phyloP scores from a whole-genome alignment of 2,329 filamentous ascomycete species.

The Pseudogymnoascus sp. region DNA sequence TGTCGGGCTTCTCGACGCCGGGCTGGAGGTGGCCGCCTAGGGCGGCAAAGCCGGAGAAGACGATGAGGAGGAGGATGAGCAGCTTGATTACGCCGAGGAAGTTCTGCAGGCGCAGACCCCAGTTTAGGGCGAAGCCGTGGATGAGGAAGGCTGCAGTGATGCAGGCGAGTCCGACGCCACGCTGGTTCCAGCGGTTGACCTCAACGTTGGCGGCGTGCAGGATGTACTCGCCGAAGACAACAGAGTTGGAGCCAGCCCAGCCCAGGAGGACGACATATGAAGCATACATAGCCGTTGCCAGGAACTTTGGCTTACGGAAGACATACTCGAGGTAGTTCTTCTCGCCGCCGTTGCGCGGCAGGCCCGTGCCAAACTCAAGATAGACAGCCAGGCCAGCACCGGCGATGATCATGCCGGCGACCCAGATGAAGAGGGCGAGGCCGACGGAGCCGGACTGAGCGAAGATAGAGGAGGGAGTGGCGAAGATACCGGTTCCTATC shows the following conservation, averaged over 20 bases:
- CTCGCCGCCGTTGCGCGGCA: conserved; percentile 56
- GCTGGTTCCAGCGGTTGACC: conserved; percentile 57
- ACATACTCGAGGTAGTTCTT: conserved; percentile 61
- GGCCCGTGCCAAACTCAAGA: conserved; percentile 56
- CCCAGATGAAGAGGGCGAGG: conserved; percentile 54
- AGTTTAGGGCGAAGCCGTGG: conserved; percentile 54
- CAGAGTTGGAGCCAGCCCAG: conserved; percentile 58
- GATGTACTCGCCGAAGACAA: conserved; percentile 64
- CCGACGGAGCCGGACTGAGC: conserved; percentile 51
- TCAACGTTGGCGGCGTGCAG: conserved; percentile 55
- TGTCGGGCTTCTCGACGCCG: conserved; percentile 50
- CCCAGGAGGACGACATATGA: conserved; percentile 55
- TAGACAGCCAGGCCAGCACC: conserved; percentile 55
- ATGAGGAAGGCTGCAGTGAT: conserved; percentile 57
- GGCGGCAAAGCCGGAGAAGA: conserved; percentile 52
- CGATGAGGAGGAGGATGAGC: conserved; percentile 55
- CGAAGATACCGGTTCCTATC: conserved; percentile 60
- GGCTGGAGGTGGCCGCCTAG: conserved; percentile 47
- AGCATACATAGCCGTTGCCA: conserved; percentile 51
- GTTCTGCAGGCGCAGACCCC: conserved; percentile 61
- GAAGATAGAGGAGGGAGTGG: conserved; percentile 51
- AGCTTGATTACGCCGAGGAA: conserved; percentile 57
- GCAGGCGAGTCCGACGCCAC: conserved; percentile 57
- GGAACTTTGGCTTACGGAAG: conserved; percentile 50
- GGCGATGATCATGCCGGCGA: conserved; percentile 53